phyloP scores from a whole-genome alignment of 768 basidiomycete species.

The Guyanaporus albipodus region DNA sequence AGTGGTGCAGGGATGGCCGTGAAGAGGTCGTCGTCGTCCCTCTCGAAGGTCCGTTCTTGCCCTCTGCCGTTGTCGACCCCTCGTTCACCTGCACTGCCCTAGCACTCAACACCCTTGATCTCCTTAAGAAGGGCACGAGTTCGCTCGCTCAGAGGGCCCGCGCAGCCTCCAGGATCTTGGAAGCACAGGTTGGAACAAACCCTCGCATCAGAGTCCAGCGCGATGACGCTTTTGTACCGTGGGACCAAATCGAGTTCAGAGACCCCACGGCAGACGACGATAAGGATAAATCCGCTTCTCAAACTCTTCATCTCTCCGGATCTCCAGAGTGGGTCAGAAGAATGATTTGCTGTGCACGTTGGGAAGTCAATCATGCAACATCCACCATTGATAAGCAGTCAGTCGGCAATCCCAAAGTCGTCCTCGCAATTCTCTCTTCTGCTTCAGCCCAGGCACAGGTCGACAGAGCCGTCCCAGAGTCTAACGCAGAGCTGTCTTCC shows the following conservation, averaged over 20 bases:
- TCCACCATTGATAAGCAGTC: slow-evolving; percentile 24
- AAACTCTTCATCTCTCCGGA: slow-evolving; percentile 26
- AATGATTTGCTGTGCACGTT: slow-evolving; percentile 77
- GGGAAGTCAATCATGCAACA: slow-evolving; percentile 60
- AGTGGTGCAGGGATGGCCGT: slow-evolving; percentile 74
- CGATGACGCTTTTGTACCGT: slow-evolving; percentile 78
- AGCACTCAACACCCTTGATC: slow-evolving; percentile 89
- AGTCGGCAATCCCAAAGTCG: slow-evolving; percentile 43
- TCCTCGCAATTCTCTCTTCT: slow-evolving; percentile 54
- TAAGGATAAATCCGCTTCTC: slow-evolving; percentile 23
- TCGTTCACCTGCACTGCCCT: slow-evolving; percentile 10
- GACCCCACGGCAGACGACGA: slow-evolving; percentile 29
- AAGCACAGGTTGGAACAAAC: slow-evolving; percentile 81
- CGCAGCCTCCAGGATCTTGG: slow-evolving; percentile 82
- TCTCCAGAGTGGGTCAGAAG: slow-evolving; percentile 85
- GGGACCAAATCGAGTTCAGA: slow-evolving; percentile 66
- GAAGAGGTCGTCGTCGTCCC: slow-evolving; percentile 80
- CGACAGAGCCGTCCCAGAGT: slow-evolving; percentile 20
- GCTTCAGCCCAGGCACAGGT: slow-evolving; percentile 22
- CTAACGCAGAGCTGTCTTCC: slow-evolving; percentile 31
- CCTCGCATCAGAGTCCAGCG: slow-evolving; percentile 77
- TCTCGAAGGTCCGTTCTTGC: slow-evolving; percentile 66
- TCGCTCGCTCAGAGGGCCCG: slow-evolving; percentile 79
- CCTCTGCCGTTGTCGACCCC: neutral
- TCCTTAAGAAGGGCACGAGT: slow-evolving; percentile 87